Conservation (phyloP, 1,284 basidiomycete genomes). For the Sphaerobolus stellatus region DNA sequence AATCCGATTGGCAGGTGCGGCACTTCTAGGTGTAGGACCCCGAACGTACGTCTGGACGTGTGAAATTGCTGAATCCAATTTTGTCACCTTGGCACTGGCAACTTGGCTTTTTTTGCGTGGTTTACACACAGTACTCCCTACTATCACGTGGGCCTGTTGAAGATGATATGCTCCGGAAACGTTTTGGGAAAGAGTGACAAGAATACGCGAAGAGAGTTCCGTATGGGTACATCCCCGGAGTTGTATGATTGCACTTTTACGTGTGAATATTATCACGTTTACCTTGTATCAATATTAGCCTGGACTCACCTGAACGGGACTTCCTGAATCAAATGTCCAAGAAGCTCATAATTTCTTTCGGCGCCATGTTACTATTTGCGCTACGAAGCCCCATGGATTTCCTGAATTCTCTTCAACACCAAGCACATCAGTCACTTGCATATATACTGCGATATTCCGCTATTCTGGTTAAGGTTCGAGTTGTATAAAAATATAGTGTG, state of each 20-base stretch:
- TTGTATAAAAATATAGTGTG: no score
- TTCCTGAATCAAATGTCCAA: no score
- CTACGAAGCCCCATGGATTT: no score
- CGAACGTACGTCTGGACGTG: neutral
- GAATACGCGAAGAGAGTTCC: constrained; percentile 15
- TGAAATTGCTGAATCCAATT: neutral
- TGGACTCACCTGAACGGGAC: no score
- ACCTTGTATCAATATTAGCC: no score
- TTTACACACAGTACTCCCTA: neutral
- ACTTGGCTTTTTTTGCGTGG: neutral
- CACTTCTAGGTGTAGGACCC: neutral
- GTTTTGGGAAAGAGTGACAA: constrained; percentile 20
- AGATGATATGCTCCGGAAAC: constrained; percentile 9
- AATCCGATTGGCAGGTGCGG: neutral
- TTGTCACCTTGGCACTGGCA: neutral
- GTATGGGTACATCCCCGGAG: constrained; percentile 16
- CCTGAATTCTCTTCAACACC: no score
- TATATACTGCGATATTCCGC: no score
- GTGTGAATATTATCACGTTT: no score
- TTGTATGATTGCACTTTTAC: constrained; percentile 6
- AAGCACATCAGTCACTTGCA: no score
- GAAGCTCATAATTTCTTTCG: no score
- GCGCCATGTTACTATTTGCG: no score
- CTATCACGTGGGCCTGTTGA: constrained; percentile 1
- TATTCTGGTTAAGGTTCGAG: no score